Conservation (phyloP, 2,329 filamentous ascomycete genomes). For the Cucurbitaria berberidis region DNA sequence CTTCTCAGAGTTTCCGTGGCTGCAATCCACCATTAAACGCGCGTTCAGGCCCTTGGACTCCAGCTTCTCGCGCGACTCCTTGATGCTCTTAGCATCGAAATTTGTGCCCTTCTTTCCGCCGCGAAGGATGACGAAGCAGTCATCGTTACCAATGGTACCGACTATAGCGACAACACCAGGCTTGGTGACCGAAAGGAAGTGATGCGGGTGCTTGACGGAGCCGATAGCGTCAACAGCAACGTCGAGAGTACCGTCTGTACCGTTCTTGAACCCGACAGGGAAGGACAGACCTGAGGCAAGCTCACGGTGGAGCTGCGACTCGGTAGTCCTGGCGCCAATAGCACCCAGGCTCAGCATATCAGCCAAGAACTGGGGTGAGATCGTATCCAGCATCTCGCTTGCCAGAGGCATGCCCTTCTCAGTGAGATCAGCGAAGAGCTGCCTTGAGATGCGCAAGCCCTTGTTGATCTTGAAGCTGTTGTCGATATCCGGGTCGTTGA, state of each 20-base stretch:
- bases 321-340: constrained; percentile 93
- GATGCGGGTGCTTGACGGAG: constrained; percentile 87
- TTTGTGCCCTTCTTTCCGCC: constrained; percentile 94
- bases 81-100: constrained; percentile 85
- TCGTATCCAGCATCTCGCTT: constrained; percentile 97
- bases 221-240: constrained; percentile 97
- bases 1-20: constrained; percentile 94
- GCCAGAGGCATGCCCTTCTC: constrained; percentile 93
- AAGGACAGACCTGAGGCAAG: constrained; percentile 92
- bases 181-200: constrained; percentile 98
- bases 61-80: constrained; percentile 80
- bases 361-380: constrained; percentile 94
- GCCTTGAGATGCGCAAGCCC: constrained; percentile 81
- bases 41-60: constrained; percentile 74
- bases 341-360: constrained; percentile 91
- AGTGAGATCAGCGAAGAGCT: constrained; percentile 93
- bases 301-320: constrained; percentile 94
- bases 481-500: constrained; percentile 98
- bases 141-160: constrained; percentile 90
- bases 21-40: constrained; percentile 96
- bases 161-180: constrained; percentile 94
- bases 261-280: constrained; percentile 99
- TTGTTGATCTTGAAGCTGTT: constrained; percentile 99
- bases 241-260: constrained; percentile 86
- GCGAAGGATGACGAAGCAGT: constrained; percentile 95